Evolutionary conservation across 2,329 filamentous ascomycete species (phyloP).

Genomic region (Claviceps africana): DNA sequence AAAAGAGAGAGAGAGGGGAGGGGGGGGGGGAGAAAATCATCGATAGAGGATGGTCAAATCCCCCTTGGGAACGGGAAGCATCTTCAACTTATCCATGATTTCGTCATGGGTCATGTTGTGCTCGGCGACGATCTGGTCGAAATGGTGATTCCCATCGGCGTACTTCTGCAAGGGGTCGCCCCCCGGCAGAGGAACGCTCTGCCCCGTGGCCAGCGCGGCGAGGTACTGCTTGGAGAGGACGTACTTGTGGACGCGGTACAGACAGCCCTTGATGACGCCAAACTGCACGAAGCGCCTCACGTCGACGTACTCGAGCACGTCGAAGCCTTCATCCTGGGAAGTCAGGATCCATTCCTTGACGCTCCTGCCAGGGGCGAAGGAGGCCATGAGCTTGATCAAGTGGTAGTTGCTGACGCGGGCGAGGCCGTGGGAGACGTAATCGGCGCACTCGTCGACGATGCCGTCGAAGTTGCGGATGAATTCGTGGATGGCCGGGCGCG

Average conservation of each 20-base stretch:
- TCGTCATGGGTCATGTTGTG: slow-evolving; percentile 55
- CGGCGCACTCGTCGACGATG: slow-evolving; percentile 74
- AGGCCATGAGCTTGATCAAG: slow-evolving; percentile 72
- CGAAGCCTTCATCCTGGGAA: slow-evolving; percentile 51
- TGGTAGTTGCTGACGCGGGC: slow-evolving; percentile 41
- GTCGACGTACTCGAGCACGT: slow-evolving; percentile 64
- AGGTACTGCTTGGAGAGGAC: slow-evolving; percentile 56
- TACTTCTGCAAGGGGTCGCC: slow-evolving; percentile 49
- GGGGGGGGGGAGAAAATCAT: too few species aligned
- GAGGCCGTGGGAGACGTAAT: slow-evolving; percentile 54
- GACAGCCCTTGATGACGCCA: slow-evolving; percentile 83
- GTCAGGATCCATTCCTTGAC: slow-evolving; percentile 75
- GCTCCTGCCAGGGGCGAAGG: slow-evolving; percentile 70
- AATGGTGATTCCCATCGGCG: slow-evolving; percentile 59
- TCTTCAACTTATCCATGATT: slow-evolving; percentile 54
- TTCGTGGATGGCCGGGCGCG: slow-evolving; percentile 59
- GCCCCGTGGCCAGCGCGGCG: slow-evolving; percentile 39
- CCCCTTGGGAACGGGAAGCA: slow-evolving; percentile 34
- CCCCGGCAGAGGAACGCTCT: slow-evolving; percentile 26
- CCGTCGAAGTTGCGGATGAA: slow-evolving; percentile 63
- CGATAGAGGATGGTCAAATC: slow-evolving; percentile 40
- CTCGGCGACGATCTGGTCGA: slow-evolving; percentile 74
- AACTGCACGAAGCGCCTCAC: slow-evolving; percentile 88
- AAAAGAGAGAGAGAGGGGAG: too few species aligned
- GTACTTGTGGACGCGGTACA: slow-evolving; percentile 89